phyloP scores from a whole-genome alignment of 2,329 filamentous ascomycete genomes.

The Exophiala bonariae region DNA sequence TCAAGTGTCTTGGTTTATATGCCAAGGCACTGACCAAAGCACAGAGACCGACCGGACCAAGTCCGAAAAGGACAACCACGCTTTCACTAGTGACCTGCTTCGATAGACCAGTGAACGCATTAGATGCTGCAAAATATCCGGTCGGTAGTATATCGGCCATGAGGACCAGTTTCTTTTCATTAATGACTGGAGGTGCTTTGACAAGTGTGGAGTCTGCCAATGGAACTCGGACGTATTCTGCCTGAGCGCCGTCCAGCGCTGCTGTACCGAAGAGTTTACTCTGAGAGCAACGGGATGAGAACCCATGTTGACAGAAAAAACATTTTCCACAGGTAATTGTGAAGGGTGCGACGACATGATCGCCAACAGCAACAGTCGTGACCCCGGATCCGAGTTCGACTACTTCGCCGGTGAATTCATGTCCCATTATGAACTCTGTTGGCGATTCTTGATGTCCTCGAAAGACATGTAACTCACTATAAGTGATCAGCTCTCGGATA shows the following conservation, averaged over 20 bases:
- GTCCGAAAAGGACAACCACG: slow-evolving; percentile 76
- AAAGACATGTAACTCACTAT: slow-evolving; percentile 80
- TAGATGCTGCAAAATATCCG: slow-evolving; percentile 49
- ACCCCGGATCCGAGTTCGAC: slow-evolving; percentile 69
- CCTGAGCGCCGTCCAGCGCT: slow-evolving; percentile 73
- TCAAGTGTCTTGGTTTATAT: slow-evolving; percentile 31
- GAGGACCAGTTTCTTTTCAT: slow-evolving; percentile 68
- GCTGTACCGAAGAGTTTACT: slow-evolving; percentile 69
- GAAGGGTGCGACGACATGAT: slow-evolving; percentile 80
- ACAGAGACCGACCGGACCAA: slow-evolving; percentile 82
- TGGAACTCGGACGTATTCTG: slow-evolving; percentile 78
- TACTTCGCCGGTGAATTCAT: slow-evolving; percentile 81
- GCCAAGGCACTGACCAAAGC: slow-evolving; percentile 53
- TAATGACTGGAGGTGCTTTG: slow-evolving; percentile 63
- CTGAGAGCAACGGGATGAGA: slow-evolving; percentile 73
- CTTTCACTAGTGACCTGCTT: slow-evolving; percentile 1
- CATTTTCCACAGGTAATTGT: slow-evolving; percentile 68
- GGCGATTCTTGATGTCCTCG: slow-evolving; percentile 73
- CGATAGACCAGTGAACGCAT: slow-evolving; percentile 1
- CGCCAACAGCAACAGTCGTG: slow-evolving; percentile 68
- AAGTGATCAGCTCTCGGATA: too few relatives aligned
- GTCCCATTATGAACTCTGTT: slow-evolving; percentile 67
- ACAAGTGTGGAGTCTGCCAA: slow-evolving; percentile 76
- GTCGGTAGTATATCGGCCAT: slow-evolving; percentile 94
- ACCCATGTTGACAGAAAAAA: slow-evolving; percentile 79